Conservation (phyloP, 2,329 filamentous ascomycete genomes). For the Cryphonectria carpinicola region DNA sequence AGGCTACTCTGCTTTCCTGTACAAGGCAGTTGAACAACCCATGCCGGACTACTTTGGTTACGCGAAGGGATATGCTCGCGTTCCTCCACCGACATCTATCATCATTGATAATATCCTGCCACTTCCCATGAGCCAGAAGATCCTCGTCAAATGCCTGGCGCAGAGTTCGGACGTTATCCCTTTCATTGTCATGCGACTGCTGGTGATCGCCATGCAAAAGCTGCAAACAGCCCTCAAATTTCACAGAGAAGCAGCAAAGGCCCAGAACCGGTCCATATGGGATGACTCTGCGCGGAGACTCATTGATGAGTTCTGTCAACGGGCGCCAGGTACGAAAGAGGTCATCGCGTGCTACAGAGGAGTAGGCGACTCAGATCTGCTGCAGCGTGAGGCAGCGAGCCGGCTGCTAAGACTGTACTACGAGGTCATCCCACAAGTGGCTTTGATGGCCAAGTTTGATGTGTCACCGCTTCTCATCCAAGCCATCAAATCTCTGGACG, state of each 20-base stretch:
- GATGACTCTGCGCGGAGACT: slow-evolving; percentile 69
- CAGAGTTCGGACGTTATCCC: slow-evolving; percentile 78
- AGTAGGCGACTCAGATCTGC: slow-evolving; percentile 67
- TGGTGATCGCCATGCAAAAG: slow-evolving; percentile 81
- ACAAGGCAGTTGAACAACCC: slow-evolving; percentile 75
- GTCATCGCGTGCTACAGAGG: slow-evolving; percentile 74
- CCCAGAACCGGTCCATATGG: slow-evolving; percentile 59
- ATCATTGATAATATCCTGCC: slow-evolving; percentile 87
- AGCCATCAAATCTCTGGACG: slow-evolving; percentile 64
- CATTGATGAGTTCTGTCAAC: slow-evolving; percentile 73
- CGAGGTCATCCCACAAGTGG: slow-evolving; percentile 76
- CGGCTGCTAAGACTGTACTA: slow-evolving; percentile 85
- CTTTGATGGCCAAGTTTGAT: slow-evolving; percentile 85
- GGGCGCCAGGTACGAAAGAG: slow-evolving; percentile 82
- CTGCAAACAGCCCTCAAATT: slow-evolving; percentile 66
- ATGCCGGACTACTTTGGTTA: slow-evolving; percentile 75
- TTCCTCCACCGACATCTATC: slow-evolving; percentile 78
- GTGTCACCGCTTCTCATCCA: slow-evolving; percentile 77
- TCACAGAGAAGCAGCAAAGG: slow-evolving; percentile 53
- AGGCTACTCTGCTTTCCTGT: slow-evolving; percentile 87
- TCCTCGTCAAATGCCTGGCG: slow-evolving; percentile 77
- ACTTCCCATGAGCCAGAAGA: slow-evolving; percentile 77
- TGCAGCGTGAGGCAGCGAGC: slow-evolving; percentile 79
- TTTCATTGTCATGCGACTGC: slow-evolving; percentile 80
- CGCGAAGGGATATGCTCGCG: slow-evolving; percentile 60